Conservation (phyloP, 306 rosid genomes). For the Alnus rubra region DNA sequence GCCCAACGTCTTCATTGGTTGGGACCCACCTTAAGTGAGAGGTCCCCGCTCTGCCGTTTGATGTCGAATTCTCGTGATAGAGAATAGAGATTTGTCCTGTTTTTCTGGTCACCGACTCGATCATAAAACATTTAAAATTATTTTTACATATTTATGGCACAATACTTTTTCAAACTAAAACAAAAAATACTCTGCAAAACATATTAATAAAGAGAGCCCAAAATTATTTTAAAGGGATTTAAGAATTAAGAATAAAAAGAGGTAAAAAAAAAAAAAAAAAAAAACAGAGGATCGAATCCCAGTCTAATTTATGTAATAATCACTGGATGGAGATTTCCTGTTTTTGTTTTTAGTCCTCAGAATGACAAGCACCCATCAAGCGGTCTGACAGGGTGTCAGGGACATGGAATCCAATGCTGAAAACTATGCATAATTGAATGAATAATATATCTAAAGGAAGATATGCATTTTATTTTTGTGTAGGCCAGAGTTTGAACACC, state of each 20-base stretch:
- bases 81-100: too few relatives aligned
- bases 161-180: too few relatives aligned
- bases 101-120: too few relatives aligned
- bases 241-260: too few relatives aligned
- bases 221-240: too few relatives aligned
- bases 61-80: too few relatives aligned
- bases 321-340: too few relatives aligned
- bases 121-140: too few relatives aligned
- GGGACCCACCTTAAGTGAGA: background rate
- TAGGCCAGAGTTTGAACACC: slow-evolving; percentile 85
- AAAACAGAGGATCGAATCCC: background rate
- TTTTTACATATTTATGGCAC: too few relatives aligned
- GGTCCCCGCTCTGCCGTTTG: too few relatives aligned
- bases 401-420: background rate
- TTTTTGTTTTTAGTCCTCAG: background rate
- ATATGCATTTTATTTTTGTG: slow-evolving; percentile 22
- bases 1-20: background rate
- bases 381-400: background rate
- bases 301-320: background rate
- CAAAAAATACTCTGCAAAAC: too few relatives aligned
- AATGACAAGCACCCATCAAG: background rate
- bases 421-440: background rate
- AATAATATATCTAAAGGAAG: background rate
- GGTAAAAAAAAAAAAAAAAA: background rate
- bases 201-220: too few relatives aligned